Base-by-base conservation (phyloP, 441 rosid genomes). In the Capsella rubella region DNA sequence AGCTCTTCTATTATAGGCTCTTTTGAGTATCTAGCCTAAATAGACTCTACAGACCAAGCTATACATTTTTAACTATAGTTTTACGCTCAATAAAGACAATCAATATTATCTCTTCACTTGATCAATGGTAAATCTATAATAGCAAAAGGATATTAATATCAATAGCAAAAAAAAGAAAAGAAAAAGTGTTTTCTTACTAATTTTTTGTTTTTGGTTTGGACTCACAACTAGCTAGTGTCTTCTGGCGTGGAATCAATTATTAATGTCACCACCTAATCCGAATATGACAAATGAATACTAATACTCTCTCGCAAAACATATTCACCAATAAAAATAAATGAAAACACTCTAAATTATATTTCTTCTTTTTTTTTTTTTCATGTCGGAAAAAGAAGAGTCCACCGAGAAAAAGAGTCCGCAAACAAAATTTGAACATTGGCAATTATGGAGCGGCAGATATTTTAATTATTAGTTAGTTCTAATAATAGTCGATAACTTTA, bases 321-420 rank as follows among this genome's bases (percentile, higher is more conserved):
- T 18, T 39, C 18, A 32, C 54, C 8, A 57, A 39, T 16, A n/a
- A n/a, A 21, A 10, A 37, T 9, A 9, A 57, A 34, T 6, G 50
- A 9, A 35, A 13, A 25, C 2, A 9, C 62, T 11, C 25, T 21
- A 21, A 34, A 34, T 32, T 12, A 69, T 55, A 25, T n/a, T 46
- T 46, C 0, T 49, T 56, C 16, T 56, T 50, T 15, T 7, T 51
- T 52, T 71, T 31, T 45, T 72, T 49, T 51, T 21, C 25, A 34
- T 77, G 77, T 77, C 69, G 64, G 76, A 34, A 25, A 77, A 77
- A 77, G 68, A 57, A 49, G 76, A 51, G 69, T 71, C 76, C 72
- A 70, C 75, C 39, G 27, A 21, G 25, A 64, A 18, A 76, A 70
- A 64, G 42, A 40, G 76, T 70, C 54, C 53, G 1, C 8, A 64